phyloP scores from a whole-genome alignment of 2,329 filamentous ascomycete species.

The Hypoxylon sp. region DNA sequence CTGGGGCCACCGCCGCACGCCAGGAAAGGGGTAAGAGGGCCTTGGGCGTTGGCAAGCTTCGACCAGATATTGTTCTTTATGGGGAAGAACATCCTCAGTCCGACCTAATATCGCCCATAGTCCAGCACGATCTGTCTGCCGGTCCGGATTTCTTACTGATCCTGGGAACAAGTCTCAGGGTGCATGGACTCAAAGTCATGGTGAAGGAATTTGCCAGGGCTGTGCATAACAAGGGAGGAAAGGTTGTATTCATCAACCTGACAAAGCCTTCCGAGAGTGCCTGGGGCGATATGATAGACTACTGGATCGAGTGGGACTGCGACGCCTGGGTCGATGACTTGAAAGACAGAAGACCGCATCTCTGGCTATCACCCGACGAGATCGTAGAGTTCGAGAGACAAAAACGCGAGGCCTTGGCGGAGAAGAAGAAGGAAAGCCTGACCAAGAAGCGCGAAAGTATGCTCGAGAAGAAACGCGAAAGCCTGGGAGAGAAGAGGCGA shows the following conservation, averaged over 20 bases:
- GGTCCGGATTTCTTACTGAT: slow-evolving; percentile 74
- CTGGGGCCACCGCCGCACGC: slow-evolving; percentile 66
- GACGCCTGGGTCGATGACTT: slow-evolving; percentile 75
- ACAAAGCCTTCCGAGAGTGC: slow-evolving; percentile 75
- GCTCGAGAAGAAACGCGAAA: slow-evolving; percentile 37
- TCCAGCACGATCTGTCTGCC: slow-evolving; percentile 71
- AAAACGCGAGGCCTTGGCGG: slow-evolving; percentile 47
- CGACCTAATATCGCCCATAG: slow-evolving; percentile 71
- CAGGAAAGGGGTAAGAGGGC: slow-evolving; percentile 72
- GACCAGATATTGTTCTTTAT: slow-evolving; percentile 78
- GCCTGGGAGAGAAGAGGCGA: slow-evolving; percentile 34
- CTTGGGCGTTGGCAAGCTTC: slow-evolving; percentile 70
- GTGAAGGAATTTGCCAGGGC: slow-evolving; percentile 76
- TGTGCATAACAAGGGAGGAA: slow-evolving; percentile 72
- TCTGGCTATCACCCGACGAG: slow-evolving; percentile 63
- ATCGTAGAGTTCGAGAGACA: slow-evolving; percentile 52
- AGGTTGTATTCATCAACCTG: slow-evolving; percentile 76
- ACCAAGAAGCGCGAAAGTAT: slow-evolving; percentile 39
- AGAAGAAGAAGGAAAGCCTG: slow-evolving; percentile 38
- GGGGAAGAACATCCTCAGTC: slow-evolving; percentile 76
- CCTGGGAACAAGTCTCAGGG: slow-evolving; percentile 73
- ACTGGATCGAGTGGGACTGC: slow-evolving; percentile 78
- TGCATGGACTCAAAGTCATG: slow-evolving; percentile 75
- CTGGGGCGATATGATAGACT: slow-evolving; percentile 77
- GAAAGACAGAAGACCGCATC: slow-evolving; percentile 62